Base-by-base conservation (phyloP, 352 stramenopile species). In the Globisporangium emineosum region DNA sequence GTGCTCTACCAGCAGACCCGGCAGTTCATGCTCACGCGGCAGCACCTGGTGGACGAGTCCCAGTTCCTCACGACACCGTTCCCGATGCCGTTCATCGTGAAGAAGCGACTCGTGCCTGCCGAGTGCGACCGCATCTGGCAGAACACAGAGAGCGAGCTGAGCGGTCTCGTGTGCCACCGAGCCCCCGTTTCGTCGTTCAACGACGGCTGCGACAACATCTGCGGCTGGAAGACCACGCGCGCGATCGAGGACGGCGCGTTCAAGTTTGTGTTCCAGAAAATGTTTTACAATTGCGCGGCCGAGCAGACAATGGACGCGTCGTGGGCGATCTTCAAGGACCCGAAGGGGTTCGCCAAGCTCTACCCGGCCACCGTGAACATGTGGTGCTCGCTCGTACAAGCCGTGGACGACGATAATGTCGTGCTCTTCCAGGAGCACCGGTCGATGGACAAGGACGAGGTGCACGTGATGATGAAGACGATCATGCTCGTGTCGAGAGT, bases 401-500 rank as follows among this genome's bases (percentile, higher is more conserved):
- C 32, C 17, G 64, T 69, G 12, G 64, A 69, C 17, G 47, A 42
- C 17, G 42, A 69, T 37, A 69, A 69, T 23, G 56, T 69, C 57
- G 57, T 69, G 47, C 57, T 69, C 47, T 69, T 61, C 51, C 64
- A 69, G 32, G 64, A 69, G 29, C 57, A 69, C 51, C 60, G 57
- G 21, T 60, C 56, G 4, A 69, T 69, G 64, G 64, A 69, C 47
- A 55, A 49, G 35, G 30, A 40, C 37, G 29, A 69, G 8, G 37
- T 57, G 13, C 47, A 59, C 21, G n/a, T 57, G 8, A n/a, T 69
- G 10, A 69, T 69, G 64, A 69, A 69, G 57, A 69, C 64, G 30
- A 56, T 69, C 21, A 13, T 69, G 37, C 40, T 69, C 4, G 57
- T 30, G 13, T 61, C 64, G 47, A 54, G 62, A 21, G 56, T 67